Evolutionary conservation across 371 early-diverging fungal species (phyloP), one percentile per base, ranked within the genome.

Genomic region (Mortierella sp.): DNA sequence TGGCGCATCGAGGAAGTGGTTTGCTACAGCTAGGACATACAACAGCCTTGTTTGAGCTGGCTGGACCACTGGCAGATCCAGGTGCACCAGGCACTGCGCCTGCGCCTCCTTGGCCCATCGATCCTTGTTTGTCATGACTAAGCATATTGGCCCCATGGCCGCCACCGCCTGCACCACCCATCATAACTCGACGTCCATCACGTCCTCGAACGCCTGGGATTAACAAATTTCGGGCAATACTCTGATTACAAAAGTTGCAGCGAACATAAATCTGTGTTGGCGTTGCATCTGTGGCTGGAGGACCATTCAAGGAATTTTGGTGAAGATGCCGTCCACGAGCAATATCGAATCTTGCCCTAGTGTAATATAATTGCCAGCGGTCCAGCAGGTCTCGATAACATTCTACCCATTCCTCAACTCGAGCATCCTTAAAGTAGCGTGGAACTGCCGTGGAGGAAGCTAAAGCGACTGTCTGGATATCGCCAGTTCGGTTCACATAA

Each of bases 1-100:
- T 83, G 0, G 96, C 91, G 81, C 98, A 98, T n/a, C 96, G 88
- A 9, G 98, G 98, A n/a, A 97, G 84, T 8, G 93, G 89, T 77
- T 94, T 95, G 67, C 89, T 84, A 83, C 98, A 98, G 58, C 90
- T 90, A 21, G 96, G 95, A 72, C 98, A 98, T 36, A 84, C 63
- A 16, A 72, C 64, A 7, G 77, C 60, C 48, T 74, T 65, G 69
- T 64, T 70, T 50, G 75, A 61, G 64, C 63, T 63, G 60, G 53
- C 65, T 13, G 66, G 60, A 3, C 74, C 77, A 43, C 68, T 67
- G 6, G 59, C 73, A 8, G 69, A 38, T 41, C 72, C 73, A 8
- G 67, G 69, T 9, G 78, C 67, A 43, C 76, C 84, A 33, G 74
- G 75, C 2, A 63, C 73, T 13, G 52, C 80, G 0, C 58, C 74